Conservation (phyloP, 106 monocot species). For the Agapanthus africanus region DNA sequence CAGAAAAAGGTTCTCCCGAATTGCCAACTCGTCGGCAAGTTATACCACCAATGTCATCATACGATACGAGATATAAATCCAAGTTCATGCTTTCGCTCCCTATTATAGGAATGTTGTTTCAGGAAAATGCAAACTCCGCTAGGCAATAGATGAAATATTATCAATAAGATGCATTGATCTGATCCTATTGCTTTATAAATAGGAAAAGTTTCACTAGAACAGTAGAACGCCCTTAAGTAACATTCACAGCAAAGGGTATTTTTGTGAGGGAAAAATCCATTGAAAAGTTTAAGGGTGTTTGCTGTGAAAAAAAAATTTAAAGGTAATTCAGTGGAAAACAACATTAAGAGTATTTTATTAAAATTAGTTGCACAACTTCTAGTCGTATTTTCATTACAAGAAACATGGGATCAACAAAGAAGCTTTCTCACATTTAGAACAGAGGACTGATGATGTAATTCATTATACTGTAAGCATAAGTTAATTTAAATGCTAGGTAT, state of each 20-base stretch:
- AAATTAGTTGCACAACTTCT: not conserved
- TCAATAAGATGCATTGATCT: conserved; percentile 5
- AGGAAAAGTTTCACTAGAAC: too few relatives aligned
- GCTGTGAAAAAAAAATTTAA: too few relatives aligned
- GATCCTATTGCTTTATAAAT: not conserved
- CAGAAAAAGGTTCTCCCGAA: conserved; percentile 36
- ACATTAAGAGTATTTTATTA: too few relatives aligned
- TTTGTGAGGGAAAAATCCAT: too few relatives aligned
- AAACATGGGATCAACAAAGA: not conserved
- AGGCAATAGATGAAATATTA: conserved; percentile 1
- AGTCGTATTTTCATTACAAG: not conserved
- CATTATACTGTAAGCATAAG: not conserved
- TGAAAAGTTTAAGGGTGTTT: too few relatives aligned
- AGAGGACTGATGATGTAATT: not conserved
- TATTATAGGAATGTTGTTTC: conserved; percentile 23
- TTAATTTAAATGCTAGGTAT: not conserved
- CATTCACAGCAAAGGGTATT: too few relatives aligned
- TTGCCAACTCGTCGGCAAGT: conserved; percentile 65
- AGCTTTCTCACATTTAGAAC: not conserved
- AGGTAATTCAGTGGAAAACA: too few relatives aligned
- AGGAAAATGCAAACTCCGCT: conserved; percentile 3
- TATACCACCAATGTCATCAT: conserved; percentile 81
- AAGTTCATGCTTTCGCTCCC: conserved; percentile 66
- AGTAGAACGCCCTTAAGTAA: too few relatives aligned
- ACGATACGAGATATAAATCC: conserved; percentile 72